These are phyloP conservation scores for Globisporangium megalacanthum DNA, from an alignment of 352 stramenopile species.

Conservation along the genomic window DNA sequence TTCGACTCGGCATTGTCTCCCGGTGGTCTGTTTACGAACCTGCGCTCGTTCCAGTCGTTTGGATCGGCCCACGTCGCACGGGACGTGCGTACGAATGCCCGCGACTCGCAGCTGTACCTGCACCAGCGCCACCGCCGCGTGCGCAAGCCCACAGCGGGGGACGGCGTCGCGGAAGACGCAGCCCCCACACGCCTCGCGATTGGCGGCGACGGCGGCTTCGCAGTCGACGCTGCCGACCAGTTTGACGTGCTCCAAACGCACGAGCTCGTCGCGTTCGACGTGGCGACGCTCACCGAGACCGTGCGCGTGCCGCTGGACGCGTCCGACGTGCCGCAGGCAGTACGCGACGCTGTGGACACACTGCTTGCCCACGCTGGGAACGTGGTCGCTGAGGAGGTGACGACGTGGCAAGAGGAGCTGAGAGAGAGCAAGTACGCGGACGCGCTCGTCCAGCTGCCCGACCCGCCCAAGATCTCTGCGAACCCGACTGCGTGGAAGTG, in stretches of 20 bases:
- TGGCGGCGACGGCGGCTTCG: conserved; percentile 94
- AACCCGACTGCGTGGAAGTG: conserved; percentile 79
- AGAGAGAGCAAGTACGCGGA: conserved; percentile 75
- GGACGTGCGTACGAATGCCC: conserved; percentile 28
- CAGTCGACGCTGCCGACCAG: conserved; percentile 79
- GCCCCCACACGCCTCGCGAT: conserved; percentile 93
- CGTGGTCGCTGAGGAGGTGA: conserved; percentile 70
- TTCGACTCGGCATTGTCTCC: conserved; percentile 89
- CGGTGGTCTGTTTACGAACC: conserved; percentile 88
- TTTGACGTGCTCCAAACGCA: conserved; percentile 82
- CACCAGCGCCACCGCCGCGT: conserved; percentile 55
- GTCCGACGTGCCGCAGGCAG: conserved; percentile 29
- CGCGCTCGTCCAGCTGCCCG: conserved; percentile 56
- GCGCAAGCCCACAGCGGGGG: conserved; percentile 8
- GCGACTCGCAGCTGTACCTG: conserved; percentile 49
- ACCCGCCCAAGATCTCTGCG: conserved; percentile 57
- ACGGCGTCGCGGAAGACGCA: neutral
- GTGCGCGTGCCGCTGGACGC: conserved; percentile 27
- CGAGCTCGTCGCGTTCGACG: conserved; percentile 67
- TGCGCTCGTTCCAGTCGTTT: conserved; percentile 92
- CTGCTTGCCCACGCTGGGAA: conserved; percentile 75
- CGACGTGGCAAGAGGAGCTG: conserved; percentile 80
- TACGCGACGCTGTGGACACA: conserved; percentile 53
- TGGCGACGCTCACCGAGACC: conserved; percentile 32
- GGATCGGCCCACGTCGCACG: conserved; percentile 59